Evolutionary conservation across 495 filamentous ascomycete genomes (phyloP).

Genomic region (Tuber microsphaerosporum): DNA sequence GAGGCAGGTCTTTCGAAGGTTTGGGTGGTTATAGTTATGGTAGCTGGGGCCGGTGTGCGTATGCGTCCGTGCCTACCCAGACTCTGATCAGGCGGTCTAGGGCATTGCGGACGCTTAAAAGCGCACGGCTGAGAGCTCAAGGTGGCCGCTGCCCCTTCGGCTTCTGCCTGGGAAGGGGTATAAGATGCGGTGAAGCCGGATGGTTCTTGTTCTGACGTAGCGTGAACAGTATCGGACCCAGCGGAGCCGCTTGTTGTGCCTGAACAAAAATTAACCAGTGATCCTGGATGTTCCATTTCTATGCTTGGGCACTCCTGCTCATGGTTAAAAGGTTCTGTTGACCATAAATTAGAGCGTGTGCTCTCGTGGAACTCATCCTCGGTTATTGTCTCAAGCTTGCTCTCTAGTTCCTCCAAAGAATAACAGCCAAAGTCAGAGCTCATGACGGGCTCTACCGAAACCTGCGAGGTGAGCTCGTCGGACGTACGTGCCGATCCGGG

Average conservation of each 20-base stretch:
- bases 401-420: not conserved
- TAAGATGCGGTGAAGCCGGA: not conserved
- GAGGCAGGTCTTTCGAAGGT: not conserved
- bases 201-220: not conserved
- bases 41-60: not conserved
- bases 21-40: not conserved
- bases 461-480: not conserved
- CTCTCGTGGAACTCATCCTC: not conserved
- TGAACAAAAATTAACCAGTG: slow-evolving; percentile 14
- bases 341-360: not conserved
- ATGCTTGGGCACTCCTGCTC: not conserved
- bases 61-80: not conserved
- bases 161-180: not conserved
- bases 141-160: not conserved
- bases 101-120: not conserved
- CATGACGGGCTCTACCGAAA: not conserved
- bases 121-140: not conserved
- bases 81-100: not conserved
- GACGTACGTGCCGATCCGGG: not conserved
- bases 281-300: slow-evolving; percentile 19
- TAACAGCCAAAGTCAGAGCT: not conserved
- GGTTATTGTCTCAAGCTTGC: not conserved
- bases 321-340: not conserved
- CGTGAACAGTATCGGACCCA: not conserved
- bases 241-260: not conserved